Evolutionary conservation across 345 rosid genomes (phyloP).

Genomic region (Euphorbia pulcherrima): DNA sequence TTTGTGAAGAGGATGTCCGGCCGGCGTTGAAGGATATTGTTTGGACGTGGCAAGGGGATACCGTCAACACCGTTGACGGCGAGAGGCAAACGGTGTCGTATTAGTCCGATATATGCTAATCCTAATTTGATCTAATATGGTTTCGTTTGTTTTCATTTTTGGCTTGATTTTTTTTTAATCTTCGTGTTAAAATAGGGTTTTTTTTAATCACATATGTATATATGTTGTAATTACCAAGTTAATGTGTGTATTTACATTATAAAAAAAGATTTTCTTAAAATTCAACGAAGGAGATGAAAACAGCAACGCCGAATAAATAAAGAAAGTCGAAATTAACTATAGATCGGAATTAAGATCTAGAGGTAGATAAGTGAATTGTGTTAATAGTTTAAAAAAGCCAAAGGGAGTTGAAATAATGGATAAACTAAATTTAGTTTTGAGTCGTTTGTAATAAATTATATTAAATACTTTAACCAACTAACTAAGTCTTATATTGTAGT

Average conservation of each 20-base stretch:
- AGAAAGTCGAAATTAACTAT: too few species aligned
- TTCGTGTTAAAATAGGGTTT: background rate
- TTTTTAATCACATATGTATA: background rate
- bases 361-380: too few species aligned
- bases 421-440: too few species aligned
- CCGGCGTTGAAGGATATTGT: constrained; percentile 46
- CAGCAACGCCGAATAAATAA: too few species aligned
- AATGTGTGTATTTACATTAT: background rate
- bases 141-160: background rate
- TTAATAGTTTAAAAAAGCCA: too few species aligned
- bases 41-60: constrained; percentile 92
- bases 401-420: too few species aligned
- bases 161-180: background rate
- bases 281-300: too few species aligned
- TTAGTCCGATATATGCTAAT: background rate
- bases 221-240: background rate
- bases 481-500: too few species aligned
- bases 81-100: background rate
- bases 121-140: background rate
- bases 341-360: too few species aligned
- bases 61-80: constrained; percentile 2
- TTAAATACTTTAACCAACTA: too few species aligned
- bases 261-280: background rate
- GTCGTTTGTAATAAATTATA: too few species aligned
- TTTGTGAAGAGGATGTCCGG: constrained; percentile 30